Evolutionary conservation across 2,329 filamentous ascomycete species (phyloP), one percentile per base, ranked within the genome.

Genomic region (Curvularia spicifera): DNA sequence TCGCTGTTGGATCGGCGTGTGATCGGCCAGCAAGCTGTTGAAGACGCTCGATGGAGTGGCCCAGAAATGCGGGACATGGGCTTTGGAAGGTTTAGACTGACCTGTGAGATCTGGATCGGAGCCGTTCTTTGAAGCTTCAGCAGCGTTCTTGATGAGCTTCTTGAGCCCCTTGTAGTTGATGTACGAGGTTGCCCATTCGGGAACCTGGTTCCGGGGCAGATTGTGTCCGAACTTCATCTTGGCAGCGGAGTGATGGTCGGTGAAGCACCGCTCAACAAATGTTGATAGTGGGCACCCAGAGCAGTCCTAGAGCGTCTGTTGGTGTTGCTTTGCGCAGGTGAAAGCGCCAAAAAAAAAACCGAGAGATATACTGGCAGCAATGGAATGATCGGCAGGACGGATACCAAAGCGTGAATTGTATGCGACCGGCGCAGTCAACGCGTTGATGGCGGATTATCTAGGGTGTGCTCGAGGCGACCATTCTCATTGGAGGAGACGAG

Each of bases 101-200:
- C 94, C 93, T 82, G 94, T 93, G 79, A 97, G 84, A 84, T 99
- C 95, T 60, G 91, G 89, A 71, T 90, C 86, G 68, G 89, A 85
- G 71, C 90, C 90, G 72, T 86, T 83, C 73, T 87, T 89, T 13
- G 82, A 82, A 60, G 86, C 85, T 64, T 85, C 82, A 57, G 87
- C 84, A 33, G 90, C 89, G 12, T 89, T 86, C 74, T 97, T 98
- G 80, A 99, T 93, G 64, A 97, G 86, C 82, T 95, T 97, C 84
- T 99, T 99, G 70, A 98, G 82, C 68, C 89, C 88, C 75, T 94
- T 95, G 82, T 96, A 96, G 80, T 95, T 88, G 81, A 95, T 93
- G 75, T 96, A 96, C 31, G 84, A 88, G 56, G 88, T 83, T 52
- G 90, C 89, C 91, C 91, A 96, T 79, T 94, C 91, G 47, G 91